A percentile compares a stretch with the other conserved stretches of the same genome.
Conservation (phyloP, 1,284 basidiomycete species). For the Rhodotorula sp. region DNA sequence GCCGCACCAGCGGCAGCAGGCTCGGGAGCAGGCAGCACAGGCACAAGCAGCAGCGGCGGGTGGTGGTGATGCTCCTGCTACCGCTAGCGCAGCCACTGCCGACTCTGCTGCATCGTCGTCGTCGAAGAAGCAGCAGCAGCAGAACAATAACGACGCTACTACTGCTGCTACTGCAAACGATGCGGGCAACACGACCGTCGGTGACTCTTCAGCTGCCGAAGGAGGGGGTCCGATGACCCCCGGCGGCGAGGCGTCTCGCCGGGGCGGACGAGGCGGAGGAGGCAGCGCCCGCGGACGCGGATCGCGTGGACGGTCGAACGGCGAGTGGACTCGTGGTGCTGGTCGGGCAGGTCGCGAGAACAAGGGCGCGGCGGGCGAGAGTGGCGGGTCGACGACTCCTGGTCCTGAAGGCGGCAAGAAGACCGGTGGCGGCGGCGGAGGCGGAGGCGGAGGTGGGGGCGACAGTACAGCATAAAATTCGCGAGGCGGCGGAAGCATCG, state of each 20-base stretch:
- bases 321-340: constrained; percentile 10
- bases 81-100: not conserved
- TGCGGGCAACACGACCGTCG: not conserved
- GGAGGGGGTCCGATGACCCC: not conserved
- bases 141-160: not conserved
- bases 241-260: not conserved
- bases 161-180: not conserved
- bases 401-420: constrained; percentile 1
- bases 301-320: constrained; percentile 8
- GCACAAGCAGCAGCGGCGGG: not conserved
- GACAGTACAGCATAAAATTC: not conserved
- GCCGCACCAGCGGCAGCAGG: not conserved
- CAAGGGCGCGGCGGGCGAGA: not conserved
- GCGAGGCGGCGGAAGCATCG: not conserved
- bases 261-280: not conserved
- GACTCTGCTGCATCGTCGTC: not conserved
- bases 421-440: constrained; percentile 1
- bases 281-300: constrained; percentile 14
- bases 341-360: not conserved
- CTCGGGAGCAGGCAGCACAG: not conserved
- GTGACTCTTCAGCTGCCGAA: not conserved
- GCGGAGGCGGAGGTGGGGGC: constrained; percentile 4
- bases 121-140: not conserved
- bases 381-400: not conserved
- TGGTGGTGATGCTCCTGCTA: not conserved